phyloP scores from a whole-genome alignment of 768 basidiomycete species.

The Tulasnella sp. region DNA sequence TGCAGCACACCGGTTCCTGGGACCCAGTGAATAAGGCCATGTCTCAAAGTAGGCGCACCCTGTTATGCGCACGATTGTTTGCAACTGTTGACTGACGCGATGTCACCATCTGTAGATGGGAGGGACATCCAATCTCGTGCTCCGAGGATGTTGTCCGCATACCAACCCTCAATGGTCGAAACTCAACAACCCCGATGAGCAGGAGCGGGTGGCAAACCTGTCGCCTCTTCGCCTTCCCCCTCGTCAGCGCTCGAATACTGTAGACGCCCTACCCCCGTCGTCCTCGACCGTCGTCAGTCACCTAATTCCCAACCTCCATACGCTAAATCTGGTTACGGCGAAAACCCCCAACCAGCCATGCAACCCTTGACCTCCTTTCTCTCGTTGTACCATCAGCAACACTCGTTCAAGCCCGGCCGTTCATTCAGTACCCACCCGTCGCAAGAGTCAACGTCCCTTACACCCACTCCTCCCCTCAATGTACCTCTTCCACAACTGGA shows the following conservation, averaged over 20 bases:
- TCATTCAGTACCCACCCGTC: constrained; percentile 12
- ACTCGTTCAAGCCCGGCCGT: not conserved
- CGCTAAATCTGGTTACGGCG: constrained; percentile 9
- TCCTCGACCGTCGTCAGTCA: not conserved
- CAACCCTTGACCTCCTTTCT: not conserved
- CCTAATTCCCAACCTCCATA: not conserved
- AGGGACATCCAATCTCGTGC: not conserved
- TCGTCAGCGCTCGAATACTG: not conserved
- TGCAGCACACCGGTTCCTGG: not conserved
- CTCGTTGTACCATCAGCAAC: not conserved
- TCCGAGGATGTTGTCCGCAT: not conserved
- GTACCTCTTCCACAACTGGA: constrained; percentile 8
- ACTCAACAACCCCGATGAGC: not conserved
- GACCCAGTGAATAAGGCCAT: not conserved
- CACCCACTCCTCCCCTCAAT: constrained; percentile 27
- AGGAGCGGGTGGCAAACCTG: not conserved
- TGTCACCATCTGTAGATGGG: not conserved
- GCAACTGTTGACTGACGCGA: not conserved
- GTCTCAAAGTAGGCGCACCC: not conserved
- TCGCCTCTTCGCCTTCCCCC: not conserved
- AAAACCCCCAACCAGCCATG: not conserved
- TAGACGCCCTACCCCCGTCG: not conserved
- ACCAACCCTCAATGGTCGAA: not conserved
- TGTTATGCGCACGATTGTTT: not conserved
- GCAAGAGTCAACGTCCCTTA: constrained; percentile 21